Evolutionary conservation across 2,329 filamentous ascomycete species (phyloP).

Genomic region (Pestalotiopsis sp.): DNA sequence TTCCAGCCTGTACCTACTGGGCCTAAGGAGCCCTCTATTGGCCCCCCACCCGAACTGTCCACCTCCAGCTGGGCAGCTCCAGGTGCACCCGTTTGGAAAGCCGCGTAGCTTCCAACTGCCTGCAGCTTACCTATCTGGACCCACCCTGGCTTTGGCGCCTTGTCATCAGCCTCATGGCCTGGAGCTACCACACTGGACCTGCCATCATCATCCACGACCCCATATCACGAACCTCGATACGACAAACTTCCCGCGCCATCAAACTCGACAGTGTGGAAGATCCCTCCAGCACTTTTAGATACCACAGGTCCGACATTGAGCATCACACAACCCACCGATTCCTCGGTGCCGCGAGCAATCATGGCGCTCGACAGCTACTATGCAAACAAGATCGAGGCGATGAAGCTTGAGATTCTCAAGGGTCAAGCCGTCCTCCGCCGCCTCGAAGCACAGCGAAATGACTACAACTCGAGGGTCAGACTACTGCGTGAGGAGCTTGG

Average conservation of each 20-base stretch:
- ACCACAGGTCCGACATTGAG: neutral
- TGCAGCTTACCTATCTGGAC: neutral
- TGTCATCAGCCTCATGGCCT: slow-evolving; percentile 15
- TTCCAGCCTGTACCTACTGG: neutral
- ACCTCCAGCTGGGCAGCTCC: neutral
- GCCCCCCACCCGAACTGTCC: neutral
- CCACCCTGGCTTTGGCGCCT: slow-evolving; percentile 7
- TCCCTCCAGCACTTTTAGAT: neutral
- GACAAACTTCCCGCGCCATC: neutral
- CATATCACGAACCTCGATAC: neutral
- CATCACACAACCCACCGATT: slow-evolving; percentile 12
- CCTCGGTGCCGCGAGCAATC: slow-evolving; percentile 43
- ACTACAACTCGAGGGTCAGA: slow-evolving; percentile 98
- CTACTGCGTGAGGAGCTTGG: slow-evolving; percentile 94
- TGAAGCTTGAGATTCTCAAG: slow-evolving; percentile 99
- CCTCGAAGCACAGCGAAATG: slow-evolving; percentile 96
- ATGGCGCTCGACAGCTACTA: slow-evolving; percentile 99
- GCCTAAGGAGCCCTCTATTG: too few relatives aligned
- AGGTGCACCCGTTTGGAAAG: neutral
- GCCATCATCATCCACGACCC: slow-evolving; percentile 1
- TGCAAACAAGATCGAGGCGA: slow-evolving; percentile 99
- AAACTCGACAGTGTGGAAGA: neutral
- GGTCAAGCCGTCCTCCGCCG: slow-evolving; percentile 93
- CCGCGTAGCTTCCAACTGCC: slow-evolving; percentile 6
- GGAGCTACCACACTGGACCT: slow-evolving; percentile 4